A percentile compares a stretch with the other conserved stretches of the same genome.
phyloP scores from a whole-genome alignment of 148 eudicot species.

The Heliosperma pusillum region DNA sequence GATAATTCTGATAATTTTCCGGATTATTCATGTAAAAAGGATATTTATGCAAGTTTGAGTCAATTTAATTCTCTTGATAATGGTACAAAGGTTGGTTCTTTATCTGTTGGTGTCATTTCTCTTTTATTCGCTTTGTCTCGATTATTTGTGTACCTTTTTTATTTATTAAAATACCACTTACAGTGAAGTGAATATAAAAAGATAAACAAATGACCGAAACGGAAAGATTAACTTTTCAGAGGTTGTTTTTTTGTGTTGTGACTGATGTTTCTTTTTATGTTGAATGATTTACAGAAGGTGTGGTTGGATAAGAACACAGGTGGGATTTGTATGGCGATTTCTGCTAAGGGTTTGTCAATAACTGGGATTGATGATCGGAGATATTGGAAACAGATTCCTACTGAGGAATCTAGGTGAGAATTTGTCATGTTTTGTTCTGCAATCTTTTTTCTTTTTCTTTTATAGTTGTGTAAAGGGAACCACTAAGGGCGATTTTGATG shows the following conservation, averaged over 20 bases:
- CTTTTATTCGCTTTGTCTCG: no score
- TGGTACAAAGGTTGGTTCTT: conserved; percentile 52
- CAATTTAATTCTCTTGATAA: conserved; percentile 53
- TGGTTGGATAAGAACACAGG: conserved; percentile 60
- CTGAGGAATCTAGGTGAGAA: conserved; percentile 63
- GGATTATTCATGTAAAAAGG: conserved; percentile 49
- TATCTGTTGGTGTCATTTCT: neutral
- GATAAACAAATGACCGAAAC: neutral
- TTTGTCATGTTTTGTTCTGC: neutral
- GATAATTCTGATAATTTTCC: conserved; percentile 16
- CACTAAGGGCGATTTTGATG: no score
- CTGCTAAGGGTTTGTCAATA: conserved; percentile 43
- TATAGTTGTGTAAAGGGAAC: no score
- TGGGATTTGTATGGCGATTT: conserved; percentile 45
- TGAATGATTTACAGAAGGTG: conserved; percentile 39
- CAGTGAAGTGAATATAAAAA: no score
- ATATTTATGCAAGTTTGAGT: conserved; percentile 55
- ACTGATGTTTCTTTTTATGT: neutral
- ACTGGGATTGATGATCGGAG: conserved; percentile 63
- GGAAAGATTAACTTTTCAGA: no score
- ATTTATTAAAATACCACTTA: no score
- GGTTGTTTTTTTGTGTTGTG: neutral
- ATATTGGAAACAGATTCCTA: conserved; percentile 51
- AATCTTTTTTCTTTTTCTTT: no score
- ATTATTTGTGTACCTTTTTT: no score